phyloP scores from a whole-genome alignment of 345 rosid species.

The Erysimum cheiranthoides region DNA sequence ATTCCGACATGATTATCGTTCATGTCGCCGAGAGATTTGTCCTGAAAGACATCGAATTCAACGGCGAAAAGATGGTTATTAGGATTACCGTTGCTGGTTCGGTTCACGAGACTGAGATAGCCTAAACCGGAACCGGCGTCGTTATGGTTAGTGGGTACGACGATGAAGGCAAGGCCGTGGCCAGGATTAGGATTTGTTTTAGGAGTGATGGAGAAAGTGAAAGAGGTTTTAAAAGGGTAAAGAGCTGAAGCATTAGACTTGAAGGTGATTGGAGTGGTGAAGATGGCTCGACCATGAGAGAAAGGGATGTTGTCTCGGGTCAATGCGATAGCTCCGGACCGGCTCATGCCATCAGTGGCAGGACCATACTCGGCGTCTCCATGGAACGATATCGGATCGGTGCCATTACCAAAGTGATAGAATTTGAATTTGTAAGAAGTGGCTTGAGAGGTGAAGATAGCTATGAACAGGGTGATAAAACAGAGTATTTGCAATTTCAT shows the following conservation, averaged over 20 bases:
- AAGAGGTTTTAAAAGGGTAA: slow-evolving; percentile 44
- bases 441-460: not conserved
- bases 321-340: slow-evolving; percentile 25
- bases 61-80: slow-evolving; percentile 43
- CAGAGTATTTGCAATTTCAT: slow-evolving; percentile 36
- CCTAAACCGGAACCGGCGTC: slow-evolving; percentile 42
- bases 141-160: slow-evolving; percentile 31
- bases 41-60: slow-evolving; percentile 45
- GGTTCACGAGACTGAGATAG: slow-evolving; percentile 47
- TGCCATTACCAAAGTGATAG: slow-evolving; percentile 31
- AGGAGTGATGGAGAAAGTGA: slow-evolving; percentile 49
- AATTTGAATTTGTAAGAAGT: slow-evolving; percentile 40
- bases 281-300: slow-evolving; percentile 46
- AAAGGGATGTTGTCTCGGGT: slow-evolving; percentile 24
- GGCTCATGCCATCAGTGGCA: slow-evolving; percentile 14
- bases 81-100: slow-evolving; percentile 40
- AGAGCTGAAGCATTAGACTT: slow-evolving; percentile 28
- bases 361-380: slow-evolving; percentile 37
- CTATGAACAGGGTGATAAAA: slow-evolving; percentile 16
- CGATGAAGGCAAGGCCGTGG: slow-evolving; percentile 45
- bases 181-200: slow-evolving; percentile 33
- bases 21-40: slow-evolving; percentile 40
- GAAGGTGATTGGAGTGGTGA: slow-evolving; percentile 26
- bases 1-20: slow-evolving; percentile 55
- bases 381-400: slow-evolving; percentile 25